Evolutionary conservation across 371 early-diverging fungal genomes (phyloP).

Genomic region (Mucor mucedo): DNA sequence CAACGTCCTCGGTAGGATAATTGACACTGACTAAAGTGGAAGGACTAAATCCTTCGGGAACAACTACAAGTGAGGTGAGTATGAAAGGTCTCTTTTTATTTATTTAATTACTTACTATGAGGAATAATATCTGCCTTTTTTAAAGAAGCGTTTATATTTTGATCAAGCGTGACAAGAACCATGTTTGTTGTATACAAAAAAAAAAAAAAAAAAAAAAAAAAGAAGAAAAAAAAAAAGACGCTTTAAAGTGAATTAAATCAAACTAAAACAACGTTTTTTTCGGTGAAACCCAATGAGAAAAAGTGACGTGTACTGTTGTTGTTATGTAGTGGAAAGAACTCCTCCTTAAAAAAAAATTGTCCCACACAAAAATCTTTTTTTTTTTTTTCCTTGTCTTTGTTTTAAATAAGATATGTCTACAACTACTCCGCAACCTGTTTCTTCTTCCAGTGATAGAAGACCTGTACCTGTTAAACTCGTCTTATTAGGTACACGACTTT

Average conservation of each 20-base stretch:
- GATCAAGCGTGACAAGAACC: constrained; percentile 57
- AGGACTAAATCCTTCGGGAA: constrained; percentile 41
- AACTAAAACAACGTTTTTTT: no score
- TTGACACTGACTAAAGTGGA: constrained; percentile 48
- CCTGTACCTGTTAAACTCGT: constrained; percentile 71
- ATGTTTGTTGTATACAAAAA: constrained; percentile 25
- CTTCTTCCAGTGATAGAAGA: constrained; percentile 31
- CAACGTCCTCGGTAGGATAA: constrained; percentile 52
- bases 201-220: neutral
- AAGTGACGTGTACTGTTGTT: neutral
- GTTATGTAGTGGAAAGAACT: no score
- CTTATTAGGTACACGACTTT: constrained; percentile 57
- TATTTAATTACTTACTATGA: constrained; percentile 32
- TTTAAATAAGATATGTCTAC: neutral
- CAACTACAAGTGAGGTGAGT: constrained; percentile 17
- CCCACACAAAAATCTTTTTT: no score
- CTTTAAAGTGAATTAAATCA: no score
- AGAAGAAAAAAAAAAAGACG: no score
- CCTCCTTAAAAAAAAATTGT: no score
- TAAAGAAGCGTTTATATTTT: constrained; percentile 48
- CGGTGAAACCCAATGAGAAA: no score
- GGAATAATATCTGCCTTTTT: constrained; percentile 55
- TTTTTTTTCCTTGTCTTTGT: no score
- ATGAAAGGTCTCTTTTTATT: neutral
- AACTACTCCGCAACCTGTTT: neutral